These are phyloP conservation scores for Aspergillus terreus DNA, from an alignment of 2,329 filamentous ascomycete genomes.

Conservation along the genomic window DNA sequence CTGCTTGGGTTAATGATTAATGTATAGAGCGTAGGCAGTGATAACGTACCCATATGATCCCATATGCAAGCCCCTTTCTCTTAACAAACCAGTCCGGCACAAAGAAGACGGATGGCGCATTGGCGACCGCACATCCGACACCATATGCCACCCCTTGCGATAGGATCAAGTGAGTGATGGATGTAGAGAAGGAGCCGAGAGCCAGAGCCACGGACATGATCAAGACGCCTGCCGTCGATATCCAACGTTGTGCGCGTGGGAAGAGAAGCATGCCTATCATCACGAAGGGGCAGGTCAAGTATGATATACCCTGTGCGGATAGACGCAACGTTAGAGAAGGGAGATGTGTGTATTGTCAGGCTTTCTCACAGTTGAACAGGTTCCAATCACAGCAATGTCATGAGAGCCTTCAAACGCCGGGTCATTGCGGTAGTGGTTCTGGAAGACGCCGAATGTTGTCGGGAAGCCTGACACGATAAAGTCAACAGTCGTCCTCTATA, in stretches of 20 bases:
- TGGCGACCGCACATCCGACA: conserved; percentile 47
- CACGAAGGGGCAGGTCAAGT: conserved; percentile 20
- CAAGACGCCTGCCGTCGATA: conserved; percentile 17
- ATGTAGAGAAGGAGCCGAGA: conserved; percentile 22
- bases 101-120: conserved; percentile 44
- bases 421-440: conserved; percentile 28
- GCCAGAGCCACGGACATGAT: conserved; percentile 23
- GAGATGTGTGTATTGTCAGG: too few species aligned
- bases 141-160: conserved; percentile 34
- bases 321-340: neutral
- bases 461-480: conserved; percentile 17
- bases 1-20: conserved; percentile 19
- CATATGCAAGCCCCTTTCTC: conserved; percentile 42
- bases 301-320: conserved; percentile 19
- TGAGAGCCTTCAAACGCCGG: conserved; percentile 21
- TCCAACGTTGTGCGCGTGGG: conserved; percentile 16
- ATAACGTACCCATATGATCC: conserved; percentile 39
- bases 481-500: neutral
- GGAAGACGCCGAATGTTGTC: conserved; percentile 29
- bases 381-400: conserved; percentile 31
- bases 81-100: conserved; percentile 53
- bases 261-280: conserved; percentile 18
- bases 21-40: neutral
- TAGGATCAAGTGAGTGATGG: conserved; percentile 21
- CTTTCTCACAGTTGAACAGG: conserved; percentile 23